Evolutionary conservation across 1,284 basidiomycete species (phyloP).

Genomic region (Xerocomus tenax): DNA sequence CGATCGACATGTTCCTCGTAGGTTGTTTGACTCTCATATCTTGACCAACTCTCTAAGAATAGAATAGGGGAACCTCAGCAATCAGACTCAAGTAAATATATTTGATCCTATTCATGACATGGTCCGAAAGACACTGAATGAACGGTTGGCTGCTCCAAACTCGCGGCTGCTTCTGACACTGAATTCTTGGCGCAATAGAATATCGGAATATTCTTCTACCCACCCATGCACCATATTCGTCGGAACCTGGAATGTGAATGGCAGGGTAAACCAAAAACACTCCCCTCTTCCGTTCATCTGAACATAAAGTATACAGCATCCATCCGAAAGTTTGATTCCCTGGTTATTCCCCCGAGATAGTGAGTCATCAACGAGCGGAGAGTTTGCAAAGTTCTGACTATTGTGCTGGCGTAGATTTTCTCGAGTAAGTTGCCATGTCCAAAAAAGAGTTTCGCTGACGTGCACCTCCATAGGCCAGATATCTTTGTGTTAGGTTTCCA

Average conservation of each 20-base stretch:
- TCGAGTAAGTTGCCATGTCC: constrained; percentile 43
- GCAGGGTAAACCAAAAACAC: constrained; percentile 47
- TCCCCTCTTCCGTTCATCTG: constrained; percentile 9
- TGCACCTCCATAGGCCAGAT: constrained; percentile 56
- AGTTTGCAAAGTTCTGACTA: constrained; percentile 2
- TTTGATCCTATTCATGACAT: constrained; percentile 92
- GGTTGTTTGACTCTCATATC: constrained; percentile 16
- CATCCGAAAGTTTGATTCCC: constrained; percentile 75
- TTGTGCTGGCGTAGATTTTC: constrained; percentile 35
- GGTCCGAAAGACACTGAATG: constrained; percentile 61
- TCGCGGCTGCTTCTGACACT: neutral
- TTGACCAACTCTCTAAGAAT: neutral
- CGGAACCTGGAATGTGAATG: constrained; percentile 97
- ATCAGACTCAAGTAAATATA: constrained; percentile 81
- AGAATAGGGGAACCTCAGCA: constrained; percentile 78
- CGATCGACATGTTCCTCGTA: constrained; percentile 92
- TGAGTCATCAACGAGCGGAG: constrained; percentile 33
- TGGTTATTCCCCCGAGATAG: constrained; percentile 84
- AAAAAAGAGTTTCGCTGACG: constrained; percentile 4
- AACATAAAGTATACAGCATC: constrained; percentile 39
- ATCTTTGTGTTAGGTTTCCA: constrained; percentile 92
- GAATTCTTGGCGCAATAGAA: constrained; percentile 35
- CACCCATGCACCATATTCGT: constrained; percentile 69
- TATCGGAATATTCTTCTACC: constrained; percentile 79
- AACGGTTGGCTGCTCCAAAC: constrained; percentile 40